phyloP scores from a whole-genome alignment of 2,329 filamentous ascomycete genomes.

The Sphaerulina populicola region DNA sequence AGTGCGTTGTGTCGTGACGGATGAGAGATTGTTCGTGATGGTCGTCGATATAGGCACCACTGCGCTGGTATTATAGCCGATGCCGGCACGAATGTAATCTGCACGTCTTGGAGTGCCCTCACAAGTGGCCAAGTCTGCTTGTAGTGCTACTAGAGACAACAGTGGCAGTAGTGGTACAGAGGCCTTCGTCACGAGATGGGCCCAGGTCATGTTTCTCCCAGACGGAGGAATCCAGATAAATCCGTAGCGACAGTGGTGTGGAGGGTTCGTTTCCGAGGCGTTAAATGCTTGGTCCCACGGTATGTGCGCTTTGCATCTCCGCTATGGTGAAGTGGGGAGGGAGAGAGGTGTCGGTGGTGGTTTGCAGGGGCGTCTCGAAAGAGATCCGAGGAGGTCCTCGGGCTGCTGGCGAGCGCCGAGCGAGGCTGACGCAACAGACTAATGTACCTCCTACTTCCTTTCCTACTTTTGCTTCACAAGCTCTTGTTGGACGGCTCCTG shows the following conservation, averaged over 20 bases:
- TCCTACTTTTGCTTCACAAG: no score
- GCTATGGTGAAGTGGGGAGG: background rate
- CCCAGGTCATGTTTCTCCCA: slow-evolving; percentile 1
- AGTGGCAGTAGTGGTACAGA: slow-evolving; percentile 1
- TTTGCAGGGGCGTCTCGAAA: background rate
- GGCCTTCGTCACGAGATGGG: background rate
- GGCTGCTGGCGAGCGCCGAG: no score
- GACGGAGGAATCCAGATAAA: no score
- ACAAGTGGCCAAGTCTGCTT: background rate
- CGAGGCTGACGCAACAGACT: no score
- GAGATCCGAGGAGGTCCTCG: background rate
- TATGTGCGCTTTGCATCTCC: background rate
- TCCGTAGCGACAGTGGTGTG: slow-evolving; percentile 4
- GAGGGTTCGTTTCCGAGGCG: background rate
- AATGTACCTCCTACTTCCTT: no score
- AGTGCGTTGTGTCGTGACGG: background rate
- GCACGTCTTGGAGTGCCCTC: background rate
- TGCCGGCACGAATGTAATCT: slow-evolving; percentile 14
- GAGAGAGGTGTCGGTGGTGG: background rate
- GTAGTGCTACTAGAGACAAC: background rate
- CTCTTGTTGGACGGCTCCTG: no score
- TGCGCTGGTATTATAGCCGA: background rate
- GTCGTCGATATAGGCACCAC: background rate
- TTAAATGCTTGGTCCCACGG: background rate
- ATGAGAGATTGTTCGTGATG: background rate